Conservation (phyloP, 768 basidiomycete species). For the Pisolithus microcarpus region DNA sequence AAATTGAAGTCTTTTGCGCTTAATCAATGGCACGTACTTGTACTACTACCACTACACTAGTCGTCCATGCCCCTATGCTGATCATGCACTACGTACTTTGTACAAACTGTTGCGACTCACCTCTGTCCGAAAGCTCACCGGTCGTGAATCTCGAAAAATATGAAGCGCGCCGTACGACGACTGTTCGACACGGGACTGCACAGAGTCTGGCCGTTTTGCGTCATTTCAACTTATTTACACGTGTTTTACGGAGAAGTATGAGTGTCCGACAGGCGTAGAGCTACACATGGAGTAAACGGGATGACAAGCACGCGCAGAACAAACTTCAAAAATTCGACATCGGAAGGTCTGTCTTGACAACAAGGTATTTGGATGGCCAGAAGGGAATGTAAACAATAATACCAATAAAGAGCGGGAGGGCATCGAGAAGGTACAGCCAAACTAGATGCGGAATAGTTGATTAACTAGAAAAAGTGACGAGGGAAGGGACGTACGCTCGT, state of each 20-base stretch:
- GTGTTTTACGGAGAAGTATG: too few species aligned
- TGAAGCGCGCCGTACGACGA: too few species aligned
- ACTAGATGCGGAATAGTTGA: too few species aligned
- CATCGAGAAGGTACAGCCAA: constrained; percentile 18
- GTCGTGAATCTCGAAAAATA: too few species aligned
- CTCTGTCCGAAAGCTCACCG: too few species aligned
- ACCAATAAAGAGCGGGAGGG: constrained; percentile 20
- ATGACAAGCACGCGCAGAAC: not conserved
- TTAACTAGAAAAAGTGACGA: too few species aligned
- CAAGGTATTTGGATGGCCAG: constrained; percentile 21
- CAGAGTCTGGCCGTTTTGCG: too few species aligned
- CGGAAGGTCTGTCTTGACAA: not conserved
- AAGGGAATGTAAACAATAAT: constrained; percentile 15
- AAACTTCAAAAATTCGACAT: not conserved
- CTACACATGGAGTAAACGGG: too few species aligned
- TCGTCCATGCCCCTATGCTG: not conserved
- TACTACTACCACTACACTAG: not conserved
- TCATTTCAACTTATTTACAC: too few species aligned
- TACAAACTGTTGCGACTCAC: not conserved
- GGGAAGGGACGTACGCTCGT: too few species aligned
- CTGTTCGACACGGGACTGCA: too few species aligned
- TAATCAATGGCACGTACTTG: not conserved
- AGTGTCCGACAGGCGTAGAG: too few species aligned
- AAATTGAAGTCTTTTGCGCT: not conserved
- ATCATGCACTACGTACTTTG: not conserved